These are phyloP conservation scores for Penicillium roqueforti DNA, from an alignment of 495 filamentous ascomycete genomes.

Conservation along the genomic window DNA sequence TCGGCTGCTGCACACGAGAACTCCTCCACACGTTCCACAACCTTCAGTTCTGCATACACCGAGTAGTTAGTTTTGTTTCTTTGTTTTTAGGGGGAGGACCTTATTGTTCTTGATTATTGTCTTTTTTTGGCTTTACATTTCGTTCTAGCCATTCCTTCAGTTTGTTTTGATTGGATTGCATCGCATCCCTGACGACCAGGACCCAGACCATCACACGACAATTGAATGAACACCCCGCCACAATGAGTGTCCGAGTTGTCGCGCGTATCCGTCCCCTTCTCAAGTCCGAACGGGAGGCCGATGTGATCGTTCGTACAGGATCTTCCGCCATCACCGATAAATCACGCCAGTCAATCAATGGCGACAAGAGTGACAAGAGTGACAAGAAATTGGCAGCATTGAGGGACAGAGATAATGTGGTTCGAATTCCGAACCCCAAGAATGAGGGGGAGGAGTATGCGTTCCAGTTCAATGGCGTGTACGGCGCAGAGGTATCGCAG, in stretches of 20 bases:
- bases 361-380: constrained; percentile 20
- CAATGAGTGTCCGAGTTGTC: constrained; percentile 72
- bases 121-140: constrained; percentile 2
- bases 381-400: constrained; percentile 38
- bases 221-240: constrained; percentile 22
- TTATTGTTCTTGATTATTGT: constrained; percentile 13
- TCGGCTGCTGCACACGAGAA: constrained; percentile 14
- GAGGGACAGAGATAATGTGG: constrained; percentile 58
- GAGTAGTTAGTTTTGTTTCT: constrained; percentile 19
- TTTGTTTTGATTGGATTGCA: constrained; percentile 4
- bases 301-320: constrained; percentile 71
- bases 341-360: constrained; percentile 24
- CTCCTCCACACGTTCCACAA: constrained; percentile 17
- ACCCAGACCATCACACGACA: background rate
- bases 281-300: constrained; percentile 73
- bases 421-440: constrained; percentile 93
- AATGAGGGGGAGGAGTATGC: constrained; percentile 87
- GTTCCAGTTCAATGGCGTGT: constrained; percentile 93
- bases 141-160: constrained; percentile 4
- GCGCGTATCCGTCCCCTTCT: constrained; percentile 86
- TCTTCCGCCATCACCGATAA: constrained; percentile 25
- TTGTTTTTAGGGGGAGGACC: constrained; percentile 13
- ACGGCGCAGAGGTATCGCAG: constrained; percentile 73
- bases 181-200: background rate
- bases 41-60: constrained; percentile 19